These are phyloP conservation scores for Scenedesmus sp. DNA, from an alignment of 163 green algal species.

Conservation along the genomic window DNA sequence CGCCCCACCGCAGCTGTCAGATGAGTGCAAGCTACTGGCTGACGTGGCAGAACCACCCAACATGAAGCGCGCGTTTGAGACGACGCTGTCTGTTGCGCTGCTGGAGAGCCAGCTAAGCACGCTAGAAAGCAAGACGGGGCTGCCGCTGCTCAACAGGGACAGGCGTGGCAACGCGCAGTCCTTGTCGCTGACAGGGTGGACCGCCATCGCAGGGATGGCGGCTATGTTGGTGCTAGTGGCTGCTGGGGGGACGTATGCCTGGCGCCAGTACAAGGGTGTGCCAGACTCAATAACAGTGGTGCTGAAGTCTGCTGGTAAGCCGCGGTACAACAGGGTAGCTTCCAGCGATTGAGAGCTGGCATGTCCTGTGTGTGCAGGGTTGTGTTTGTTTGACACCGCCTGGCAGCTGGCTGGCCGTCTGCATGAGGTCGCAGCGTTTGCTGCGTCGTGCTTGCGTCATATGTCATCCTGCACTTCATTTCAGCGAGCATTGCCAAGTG, in stretches of 20 bases:
- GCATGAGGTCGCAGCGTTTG: not conserved
- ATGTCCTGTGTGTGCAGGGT: not conserved
- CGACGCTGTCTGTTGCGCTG: conserved; percentile 65
- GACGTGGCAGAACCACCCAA: conserved; percentile 75
- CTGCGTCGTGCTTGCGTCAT: too few relatives aligned
- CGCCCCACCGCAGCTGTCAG: conserved; percentile 43
- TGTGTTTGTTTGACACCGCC: not conserved
- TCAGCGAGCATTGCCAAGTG: not conserved
- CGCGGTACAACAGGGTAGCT: conserved; percentile 43
- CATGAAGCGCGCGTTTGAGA: conserved; percentile 71
- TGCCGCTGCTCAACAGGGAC: conserved; percentile 52
- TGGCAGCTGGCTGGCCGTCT: not conserved
- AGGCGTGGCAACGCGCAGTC: conserved; percentile 51
- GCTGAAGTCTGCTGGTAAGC: conserved; percentile 38
- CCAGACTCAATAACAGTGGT: conserved; percentile 42
- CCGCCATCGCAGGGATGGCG: conserved; percentile 72
- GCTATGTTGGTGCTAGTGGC: conserved; percentile 61
- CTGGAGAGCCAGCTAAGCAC: conserved; percentile 63
- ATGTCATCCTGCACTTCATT: too few relatives aligned
- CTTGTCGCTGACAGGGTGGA: conserved; percentile 78
- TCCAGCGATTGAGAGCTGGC: not conserved
- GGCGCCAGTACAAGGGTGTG: conserved; percentile 40
- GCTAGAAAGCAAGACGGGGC: conserved; percentile 63
- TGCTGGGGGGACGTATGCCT: conserved; percentile 43
- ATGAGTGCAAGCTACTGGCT: conserved; percentile 61